These are phyloP conservation scores for Gossypium schwendimanii DNA, from an alignment of 441 rosid genomes.

Conservation along the genomic window DNA sequence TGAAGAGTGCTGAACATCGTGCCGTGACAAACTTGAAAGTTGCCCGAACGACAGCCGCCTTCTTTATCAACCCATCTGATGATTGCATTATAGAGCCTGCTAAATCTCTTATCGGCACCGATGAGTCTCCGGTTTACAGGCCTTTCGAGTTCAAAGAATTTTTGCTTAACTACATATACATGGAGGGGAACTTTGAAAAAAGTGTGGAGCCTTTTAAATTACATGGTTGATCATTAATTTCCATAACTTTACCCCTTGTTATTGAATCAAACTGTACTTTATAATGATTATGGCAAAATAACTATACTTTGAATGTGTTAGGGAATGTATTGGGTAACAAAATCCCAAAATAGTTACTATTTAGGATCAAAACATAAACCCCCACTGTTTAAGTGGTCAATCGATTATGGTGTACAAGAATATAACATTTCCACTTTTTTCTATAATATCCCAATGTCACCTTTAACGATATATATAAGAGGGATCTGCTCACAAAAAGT, in stretches of 20 bases:
- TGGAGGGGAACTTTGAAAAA: not conserved
- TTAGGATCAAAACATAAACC: too few relatives aligned
- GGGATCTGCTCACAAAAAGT: too few relatives aligned
- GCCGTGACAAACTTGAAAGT: constrained; percentile 16
- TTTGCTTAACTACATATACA: not conserved
- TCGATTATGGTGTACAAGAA: too few relatives aligned
- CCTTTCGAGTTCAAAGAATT: not conserved
- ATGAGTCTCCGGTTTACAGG: constrained; percentile 13
- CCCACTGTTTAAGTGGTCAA: too few relatives aligned
- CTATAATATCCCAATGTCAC: too few relatives aligned
- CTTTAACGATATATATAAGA: too few relatives aligned
- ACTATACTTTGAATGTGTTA: too few relatives aligned
- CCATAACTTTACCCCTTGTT: too few relatives aligned
- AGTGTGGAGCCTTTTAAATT: not conserved
- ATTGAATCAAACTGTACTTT: too few relatives aligned
- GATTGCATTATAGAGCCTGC: constrained; percentile 19
- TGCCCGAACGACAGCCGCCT: constrained; percentile 14
- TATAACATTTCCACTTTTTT: too few relatives aligned
- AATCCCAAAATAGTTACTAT: too few relatives aligned
- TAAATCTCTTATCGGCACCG: not conserved
- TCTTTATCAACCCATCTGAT: constrained; percentile 9
- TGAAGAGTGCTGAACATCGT: constrained; percentile 20
- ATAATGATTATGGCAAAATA: too few relatives aligned
- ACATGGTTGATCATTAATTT: not conserved
- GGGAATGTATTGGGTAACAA: not conserved